These are phyloP conservation scores for Balakata baccata DNA, from an alignment of 345 rosid species.

Conservation along the genomic window DNA sequence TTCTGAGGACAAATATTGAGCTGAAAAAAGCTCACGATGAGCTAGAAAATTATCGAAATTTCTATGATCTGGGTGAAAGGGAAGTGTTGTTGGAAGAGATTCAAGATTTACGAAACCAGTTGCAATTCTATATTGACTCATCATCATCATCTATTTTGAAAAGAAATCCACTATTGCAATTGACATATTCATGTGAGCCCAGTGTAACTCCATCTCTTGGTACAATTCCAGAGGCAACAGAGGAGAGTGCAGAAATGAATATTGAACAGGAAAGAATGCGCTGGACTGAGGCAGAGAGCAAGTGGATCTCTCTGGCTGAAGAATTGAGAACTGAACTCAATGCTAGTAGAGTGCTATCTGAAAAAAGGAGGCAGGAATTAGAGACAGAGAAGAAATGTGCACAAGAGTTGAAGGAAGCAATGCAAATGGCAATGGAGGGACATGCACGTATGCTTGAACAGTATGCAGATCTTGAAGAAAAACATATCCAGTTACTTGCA, in stretches of 20 bases:
- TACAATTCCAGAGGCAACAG: constrained; percentile 56
- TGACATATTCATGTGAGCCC: constrained; percentile 59
- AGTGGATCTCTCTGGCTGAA: constrained; percentile 87
- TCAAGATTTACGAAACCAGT: constrained; percentile 81
- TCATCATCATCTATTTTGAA: constrained; percentile 51
- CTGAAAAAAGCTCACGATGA: constrained; percentile 75
- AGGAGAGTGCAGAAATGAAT: constrained; percentile 53
- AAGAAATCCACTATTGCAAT: constrained; percentile 47
- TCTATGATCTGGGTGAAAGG: constrained; percentile 80
- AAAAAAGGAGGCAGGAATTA: constrained; percentile 66
- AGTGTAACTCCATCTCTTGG: constrained; percentile 39
- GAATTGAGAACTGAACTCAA: constrained; percentile 81
- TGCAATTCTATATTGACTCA: constrained; percentile 70
- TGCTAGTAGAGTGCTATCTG: constrained; percentile 50
- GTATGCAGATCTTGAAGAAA: constrained; percentile 92
- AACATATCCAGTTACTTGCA: constrained; percentile 84
- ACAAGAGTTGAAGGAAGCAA: constrained; percentile 82
- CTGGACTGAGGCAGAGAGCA: constrained; percentile 84
- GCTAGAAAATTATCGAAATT: constrained; percentile 71
- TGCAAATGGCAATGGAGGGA: constrained; percentile 96
- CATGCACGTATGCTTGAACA: constrained; percentile 97
- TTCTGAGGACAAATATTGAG: constrained; percentile 66
- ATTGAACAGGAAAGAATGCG: constrained; percentile 56
- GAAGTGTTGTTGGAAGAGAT: constrained; percentile 90
- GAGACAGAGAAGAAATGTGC: constrained; percentile 77